A percentile compares a stretch with the other conserved stretches of the same genome.
Conservation (phyloP, 768 basidiomycete species). For the Lentinula sp. region DNA sequence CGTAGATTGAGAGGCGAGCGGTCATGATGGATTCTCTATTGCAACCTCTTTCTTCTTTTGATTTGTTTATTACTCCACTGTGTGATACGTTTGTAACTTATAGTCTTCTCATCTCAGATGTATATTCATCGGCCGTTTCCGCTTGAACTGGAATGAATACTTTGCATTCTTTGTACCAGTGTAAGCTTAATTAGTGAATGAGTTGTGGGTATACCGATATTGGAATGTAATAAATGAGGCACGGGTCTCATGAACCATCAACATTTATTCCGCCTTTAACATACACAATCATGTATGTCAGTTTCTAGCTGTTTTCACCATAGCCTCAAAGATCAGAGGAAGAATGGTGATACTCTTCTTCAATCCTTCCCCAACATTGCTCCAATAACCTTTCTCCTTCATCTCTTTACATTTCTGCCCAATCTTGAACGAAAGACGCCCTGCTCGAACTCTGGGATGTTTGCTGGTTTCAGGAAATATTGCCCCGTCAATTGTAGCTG, state of each 20-base stretch:
- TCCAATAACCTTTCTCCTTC: background rate
- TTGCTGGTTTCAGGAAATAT: background rate
- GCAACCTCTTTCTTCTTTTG: slow-evolving; percentile 8
- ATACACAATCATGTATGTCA: background rate
- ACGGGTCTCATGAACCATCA: too few relatives aligned
- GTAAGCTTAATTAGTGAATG: too few relatives aligned
- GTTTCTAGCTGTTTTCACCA: slow-evolving; percentile 1
- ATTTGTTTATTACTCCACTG: slow-evolving; percentile 8
- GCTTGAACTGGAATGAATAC: too few relatives aligned
- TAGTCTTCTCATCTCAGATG: too few relatives aligned
- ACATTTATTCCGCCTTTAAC: too few relatives aligned
- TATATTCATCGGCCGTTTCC: too few relatives aligned
- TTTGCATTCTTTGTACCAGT: too few relatives aligned
- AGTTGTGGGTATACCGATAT: too few relatives aligned
- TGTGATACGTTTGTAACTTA: background rate
- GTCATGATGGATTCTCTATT: slow-evolving; percentile 33
- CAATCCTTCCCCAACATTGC: background rate
- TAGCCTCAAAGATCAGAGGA: background rate
- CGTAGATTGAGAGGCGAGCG: slow-evolving; percentile 77
- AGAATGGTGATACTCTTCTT: background rate
- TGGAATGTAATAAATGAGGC: too few relatives aligned
- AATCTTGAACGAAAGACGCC: background rate
- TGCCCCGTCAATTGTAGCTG: background rate
- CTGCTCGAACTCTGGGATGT: background rate
- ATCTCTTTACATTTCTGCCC: background rate